Base-by-base conservation (phyloP, 2,329 filamentous ascomycete genomes). In the Neofusicoccum ribis region DNA sequence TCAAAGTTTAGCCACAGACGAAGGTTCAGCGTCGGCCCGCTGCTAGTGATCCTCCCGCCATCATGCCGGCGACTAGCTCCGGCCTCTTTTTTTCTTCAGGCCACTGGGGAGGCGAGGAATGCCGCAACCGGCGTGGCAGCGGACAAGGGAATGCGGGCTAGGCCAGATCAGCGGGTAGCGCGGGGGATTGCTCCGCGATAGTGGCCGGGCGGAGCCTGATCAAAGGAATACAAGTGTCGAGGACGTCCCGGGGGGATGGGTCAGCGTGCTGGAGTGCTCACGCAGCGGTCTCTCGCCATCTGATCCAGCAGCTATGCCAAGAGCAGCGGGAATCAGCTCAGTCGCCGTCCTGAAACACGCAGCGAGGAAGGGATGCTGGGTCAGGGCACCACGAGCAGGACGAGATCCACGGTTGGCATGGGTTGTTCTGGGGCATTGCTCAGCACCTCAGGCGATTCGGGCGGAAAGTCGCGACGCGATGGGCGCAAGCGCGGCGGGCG, bases 81-180 rank as follows among this genome's bases (percentile, higher is more conserved):
- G 41, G 52, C 43, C 54, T 61, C 56, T 47, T 61, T 52, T 36
- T 65, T 60, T 61, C 56, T 61, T 49, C 63, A 65, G 54, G 8
- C 47, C 31, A 23, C 17, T 44, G 34, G 63, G 20, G 46, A 36
- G 51, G 52, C 34, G 37, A 60, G 56, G 63, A 65, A 60, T 65
- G 56, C 63, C 54, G 63, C 54, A 65, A 65, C 47, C 63, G 56
- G 63, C 63, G 63, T 65, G 63, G 47, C 54, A 60, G 63, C 56
- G 54, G 63, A 54, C 54, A 31, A 27, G 31, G 54, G 54, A 65
- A 65, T 65, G 63, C 39, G 6, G 9, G 47, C 63, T 61, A 65
- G n/a, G 15, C 63, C 63, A 9, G 44, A 43, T 41, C 12, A 17
- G 11, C 27, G 5, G 23, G 23, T 60, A 43, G 43, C 31, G n/a